Base-by-base conservation (phyloP, 768 basidiomycete species). In the Serpula lacrymans region DNA sequence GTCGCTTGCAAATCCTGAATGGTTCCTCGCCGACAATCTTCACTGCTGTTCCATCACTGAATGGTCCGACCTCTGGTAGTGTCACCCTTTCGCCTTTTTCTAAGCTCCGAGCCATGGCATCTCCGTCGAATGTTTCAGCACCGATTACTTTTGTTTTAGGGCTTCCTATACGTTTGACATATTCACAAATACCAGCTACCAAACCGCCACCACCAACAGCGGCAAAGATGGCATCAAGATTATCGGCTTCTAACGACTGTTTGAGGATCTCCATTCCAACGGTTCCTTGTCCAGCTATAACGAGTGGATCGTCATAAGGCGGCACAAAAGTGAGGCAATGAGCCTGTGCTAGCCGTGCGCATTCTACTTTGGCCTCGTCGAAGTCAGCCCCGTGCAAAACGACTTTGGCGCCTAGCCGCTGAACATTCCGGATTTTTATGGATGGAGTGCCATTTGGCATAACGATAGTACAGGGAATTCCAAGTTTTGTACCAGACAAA, bases 221-320 rank as follows among this genome's bases (percentile, higher is more conserved):
- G 23, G 78, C 84, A 57, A 99, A 98, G 5, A 99, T 80, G 3
- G 74, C 91, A 44, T 90, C 87, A 6, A 98, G 65, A 36, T 64
- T 69, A 33, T 90, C 86, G 1, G 90, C 77, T 37, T 84, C 74
- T 1, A 82, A 73, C 1, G 88, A 46, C 58, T 99, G 95, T 53
- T 97, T 92, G 41, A 97, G 74, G 37, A 99, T 86, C 59, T 99
- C 96, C 77, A 96, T 80, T 6, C 84, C 96, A 17, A 89, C 75
- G 0, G 96, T 99, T 9, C 94, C 96, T 59, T 98, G 96, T 0
- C 96, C 96, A 0, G 96, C 94, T 49, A 99, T 93, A 55, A 99
- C 84, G 46, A 94, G 75, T 0, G 96, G 96, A 51, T 99, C 89
- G 54, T 99, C 96, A 60, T 94, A 99, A 1, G 96, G 96, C 0